These are phyloP conservation scores for Rhododendron vialii DNA, from an alignment of 148 eudicot species.

Conservation along the genomic window DNA sequence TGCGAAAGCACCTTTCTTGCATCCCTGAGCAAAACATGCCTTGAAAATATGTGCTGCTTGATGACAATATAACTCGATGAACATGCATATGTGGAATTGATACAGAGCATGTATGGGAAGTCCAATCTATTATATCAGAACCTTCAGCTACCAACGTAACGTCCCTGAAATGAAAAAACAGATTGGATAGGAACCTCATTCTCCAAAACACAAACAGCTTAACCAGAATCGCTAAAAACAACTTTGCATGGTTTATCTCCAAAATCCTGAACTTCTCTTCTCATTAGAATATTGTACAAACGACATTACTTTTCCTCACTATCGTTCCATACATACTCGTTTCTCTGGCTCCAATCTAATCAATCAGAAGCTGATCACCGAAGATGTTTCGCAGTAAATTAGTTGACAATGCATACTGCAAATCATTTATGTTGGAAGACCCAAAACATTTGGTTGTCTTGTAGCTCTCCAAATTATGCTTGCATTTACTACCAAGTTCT, in stretches of 20 bases:
- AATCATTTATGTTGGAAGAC: background rate
- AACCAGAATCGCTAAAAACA: background rate
- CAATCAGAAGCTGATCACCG: background rate
- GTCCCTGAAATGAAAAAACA: conserved; percentile 48
- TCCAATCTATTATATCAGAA: conserved; percentile 33
- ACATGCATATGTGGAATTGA: conserved; percentile 65
- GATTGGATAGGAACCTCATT: conserved; percentile 9
- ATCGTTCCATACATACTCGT: background rate
- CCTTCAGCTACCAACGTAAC: conserved; percentile 64
- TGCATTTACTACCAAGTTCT: background rate
- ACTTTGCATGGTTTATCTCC: background rate
- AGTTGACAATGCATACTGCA: background rate
- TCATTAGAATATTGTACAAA: background rate
- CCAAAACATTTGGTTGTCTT: background rate
- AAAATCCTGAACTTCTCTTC: background rate
- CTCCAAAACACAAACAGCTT: background rate
- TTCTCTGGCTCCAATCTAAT: background rate
- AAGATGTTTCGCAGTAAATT: background rate
- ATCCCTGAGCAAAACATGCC: conserved; percentile 82
- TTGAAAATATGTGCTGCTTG: conserved; percentile 59
- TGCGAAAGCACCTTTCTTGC: conserved; percentile 68
- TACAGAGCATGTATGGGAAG: conserved; percentile 43
- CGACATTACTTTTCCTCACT: background rate
- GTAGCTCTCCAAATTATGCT: background rate
- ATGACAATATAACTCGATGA: conserved; percentile 60